phyloP scores from a whole-genome alignment of 192 early-diverging fungal genomes.

The Coemansia sp. region DNA sequence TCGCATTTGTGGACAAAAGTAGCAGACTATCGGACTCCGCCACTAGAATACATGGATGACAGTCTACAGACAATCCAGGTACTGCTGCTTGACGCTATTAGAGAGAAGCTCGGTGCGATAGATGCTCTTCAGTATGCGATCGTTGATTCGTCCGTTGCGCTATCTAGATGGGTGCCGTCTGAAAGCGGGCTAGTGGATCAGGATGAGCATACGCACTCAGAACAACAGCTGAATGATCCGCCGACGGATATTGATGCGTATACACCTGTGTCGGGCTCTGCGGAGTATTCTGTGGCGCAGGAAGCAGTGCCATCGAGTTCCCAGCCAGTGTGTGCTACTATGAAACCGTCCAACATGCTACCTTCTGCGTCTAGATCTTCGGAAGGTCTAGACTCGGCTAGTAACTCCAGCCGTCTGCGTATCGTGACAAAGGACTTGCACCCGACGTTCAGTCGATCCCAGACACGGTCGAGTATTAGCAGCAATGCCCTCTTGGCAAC shows the following conservation, averaged over 20 bases:
- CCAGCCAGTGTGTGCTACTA: not conserved
- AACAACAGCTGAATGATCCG: not conserved
- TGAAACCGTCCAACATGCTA: not conserved
- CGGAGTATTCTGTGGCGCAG: not conserved
- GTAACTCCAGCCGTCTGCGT: slow-evolving; percentile 5
- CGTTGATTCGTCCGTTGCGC: slow-evolving; percentile 36
- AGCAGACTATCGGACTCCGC: slow-evolving; percentile 14
- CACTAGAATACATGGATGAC: slow-evolving; percentile 11
- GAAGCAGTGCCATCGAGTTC: not conserved
- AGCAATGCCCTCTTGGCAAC: slow-evolving; percentile 33
- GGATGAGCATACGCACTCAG: not conserved
- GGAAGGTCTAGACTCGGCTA: not conserved
- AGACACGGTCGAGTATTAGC: slow-evolving; percentile 8
- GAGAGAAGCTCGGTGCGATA: slow-evolving; percentile 28
- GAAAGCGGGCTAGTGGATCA: not conserved
- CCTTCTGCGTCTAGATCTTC: not conserved
- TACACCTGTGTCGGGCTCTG: not conserved
- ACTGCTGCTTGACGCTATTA: slow-evolving; percentile 14
- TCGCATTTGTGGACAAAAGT: slow-evolving; percentile 31
- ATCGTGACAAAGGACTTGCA: slow-evolving; percentile 18
- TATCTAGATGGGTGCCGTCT: slow-evolving; percentile 25
- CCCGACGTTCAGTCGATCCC: not conserved
- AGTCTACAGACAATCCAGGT: slow-evolving; percentile 15
- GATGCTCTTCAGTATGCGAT: slow-evolving; percentile 43
- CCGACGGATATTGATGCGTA: not conserved